Percentiles rank a stretch among this genome's conserved stretches.
Conservation (phyloP, 139 green algal genomes). For the Haematococcus lacustris region DNA sequence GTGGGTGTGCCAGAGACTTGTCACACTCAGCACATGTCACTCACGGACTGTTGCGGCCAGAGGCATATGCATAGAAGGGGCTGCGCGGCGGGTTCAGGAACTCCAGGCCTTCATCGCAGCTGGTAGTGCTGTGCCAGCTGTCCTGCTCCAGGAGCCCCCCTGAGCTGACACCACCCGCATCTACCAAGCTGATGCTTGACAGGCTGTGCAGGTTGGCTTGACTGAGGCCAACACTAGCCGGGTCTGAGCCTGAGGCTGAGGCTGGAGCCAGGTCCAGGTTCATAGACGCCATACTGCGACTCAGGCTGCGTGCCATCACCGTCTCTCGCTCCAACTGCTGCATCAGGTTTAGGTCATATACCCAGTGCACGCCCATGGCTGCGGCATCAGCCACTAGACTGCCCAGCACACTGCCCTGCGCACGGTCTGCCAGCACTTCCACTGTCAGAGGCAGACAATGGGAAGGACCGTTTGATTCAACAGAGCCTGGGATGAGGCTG, state of each 20-base stretch:
- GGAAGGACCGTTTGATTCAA: too few relatives aligned
- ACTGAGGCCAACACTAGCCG: background rate
- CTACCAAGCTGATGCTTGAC: too few relatives aligned
- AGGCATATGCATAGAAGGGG: constrained; percentile 44
- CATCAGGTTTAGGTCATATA: constrained; percentile 30
- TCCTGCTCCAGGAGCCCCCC: constrained; percentile 15
- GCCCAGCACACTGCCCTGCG: constrained; percentile 15
- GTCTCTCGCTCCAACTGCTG: background rate
- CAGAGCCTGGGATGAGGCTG: too few relatives aligned
- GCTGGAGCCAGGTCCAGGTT: background rate
- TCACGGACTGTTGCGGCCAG: constrained; percentile 36
- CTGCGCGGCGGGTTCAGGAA: constrained; percentile 42
- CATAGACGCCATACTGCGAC: background rate
- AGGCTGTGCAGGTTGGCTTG: background rate
- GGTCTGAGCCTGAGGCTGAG: background rate
- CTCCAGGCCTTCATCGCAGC: constrained; percentile 37
- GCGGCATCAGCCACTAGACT: constrained; percentile 30
- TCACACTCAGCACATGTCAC: too few relatives aligned
- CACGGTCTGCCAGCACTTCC: background rate
- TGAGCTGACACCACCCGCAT: background rate
- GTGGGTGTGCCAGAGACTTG: too few relatives aligned
- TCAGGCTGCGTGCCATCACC: too few relatives aligned
- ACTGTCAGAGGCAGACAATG: too few relatives aligned
- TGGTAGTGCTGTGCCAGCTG: too few relatives aligned
- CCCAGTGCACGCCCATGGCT: constrained; percentile 38